These are phyloP conservation scores for Cordyceps cateniannulata DNA, from an alignment of 2,329 filamentous ascomycete genomes.

Conservation along the genomic window DNA sequence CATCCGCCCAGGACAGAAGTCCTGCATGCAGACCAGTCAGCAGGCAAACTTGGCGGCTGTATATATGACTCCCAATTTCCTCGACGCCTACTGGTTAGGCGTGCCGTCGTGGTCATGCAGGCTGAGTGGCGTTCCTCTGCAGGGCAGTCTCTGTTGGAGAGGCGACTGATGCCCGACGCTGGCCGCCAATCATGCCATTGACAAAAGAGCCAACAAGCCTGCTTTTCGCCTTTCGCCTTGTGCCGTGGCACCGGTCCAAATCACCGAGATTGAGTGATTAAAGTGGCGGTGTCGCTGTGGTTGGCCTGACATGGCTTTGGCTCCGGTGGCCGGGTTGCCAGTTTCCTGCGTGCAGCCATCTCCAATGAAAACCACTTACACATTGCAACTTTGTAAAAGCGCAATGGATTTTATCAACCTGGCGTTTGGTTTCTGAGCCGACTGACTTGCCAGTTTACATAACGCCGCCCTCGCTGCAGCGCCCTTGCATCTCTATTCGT, in stretches of 20 bases:
- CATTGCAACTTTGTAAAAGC: background rate
- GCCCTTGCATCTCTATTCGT: background rate
- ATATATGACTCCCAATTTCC: background rate
- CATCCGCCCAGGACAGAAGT: background rate
- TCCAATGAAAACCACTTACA: background rate
- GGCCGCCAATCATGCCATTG: background rate
- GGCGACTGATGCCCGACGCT: background rate
- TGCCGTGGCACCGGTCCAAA: background rate
- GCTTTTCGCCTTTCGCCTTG: background rate
- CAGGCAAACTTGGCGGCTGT: background rate
- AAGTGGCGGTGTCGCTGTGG: slow-evolving; percentile 7
- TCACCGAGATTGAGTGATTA: background rate
- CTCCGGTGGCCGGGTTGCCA: background rate
- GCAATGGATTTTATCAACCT: background rate
- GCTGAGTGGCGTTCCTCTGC: background rate
- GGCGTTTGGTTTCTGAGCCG: background rate
- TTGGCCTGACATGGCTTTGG: background rate
- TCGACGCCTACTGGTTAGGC: background rate
- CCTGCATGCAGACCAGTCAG: background rate
- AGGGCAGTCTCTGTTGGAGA: background rate
- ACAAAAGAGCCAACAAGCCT: background rate
- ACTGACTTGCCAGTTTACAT: background rate
- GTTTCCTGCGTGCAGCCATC: too few species aligned
- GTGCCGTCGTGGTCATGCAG: background rate
- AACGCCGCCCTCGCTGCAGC: background rate